phyloP scores from a whole-genome alignment of 768 basidiomycete genomes.

The Tricholoma furcatifolium region DNA sequence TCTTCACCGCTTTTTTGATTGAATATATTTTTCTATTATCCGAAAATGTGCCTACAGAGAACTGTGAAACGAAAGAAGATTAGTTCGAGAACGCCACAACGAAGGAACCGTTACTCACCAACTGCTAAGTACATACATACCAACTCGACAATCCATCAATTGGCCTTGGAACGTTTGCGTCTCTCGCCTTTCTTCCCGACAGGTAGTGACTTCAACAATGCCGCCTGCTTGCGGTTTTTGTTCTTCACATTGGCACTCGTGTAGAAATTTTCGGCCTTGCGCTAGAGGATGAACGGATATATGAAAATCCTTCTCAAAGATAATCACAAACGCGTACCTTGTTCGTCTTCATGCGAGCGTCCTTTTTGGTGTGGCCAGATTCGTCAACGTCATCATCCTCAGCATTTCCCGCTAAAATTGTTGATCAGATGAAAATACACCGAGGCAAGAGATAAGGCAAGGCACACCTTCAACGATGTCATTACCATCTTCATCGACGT shows the following conservation, averaged over 20 bases:
- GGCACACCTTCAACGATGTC: conserved; percentile 25
- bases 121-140: conserved; percentile 7
- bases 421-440: not conserved
- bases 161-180: conserved; percentile 33
- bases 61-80: not conserved
- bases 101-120: conserved; percentile 3
- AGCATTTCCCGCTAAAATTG: conserved; percentile 9
- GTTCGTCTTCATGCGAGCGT: conserved; percentile 87
- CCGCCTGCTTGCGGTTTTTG: conserved; percentile 69
- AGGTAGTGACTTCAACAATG: conserved; percentile 55
- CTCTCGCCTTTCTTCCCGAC: conserved; percentile 47
- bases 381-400: conserved; percentile 12
- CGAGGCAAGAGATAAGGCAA: conserved; percentile 17
- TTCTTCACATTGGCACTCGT: conserved; percentile 84
- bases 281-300: conserved; percentile 40
- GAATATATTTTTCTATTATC: conserved; percentile 5
- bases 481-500: conserved; percentile 28
- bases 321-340: conserved; percentile 51
- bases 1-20: too few species aligned
- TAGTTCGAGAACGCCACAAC: not conserved
- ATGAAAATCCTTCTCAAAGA: not conserved
- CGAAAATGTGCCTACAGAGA: too few species aligned
- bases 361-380: conserved; percentile 41
- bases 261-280: conserved; percentile 90
- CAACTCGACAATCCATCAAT: not conserved